Base-by-base conservation (phyloP, 2,329 filamentous ascomycete species). In the Cladophialophora bantiana region DNA sequence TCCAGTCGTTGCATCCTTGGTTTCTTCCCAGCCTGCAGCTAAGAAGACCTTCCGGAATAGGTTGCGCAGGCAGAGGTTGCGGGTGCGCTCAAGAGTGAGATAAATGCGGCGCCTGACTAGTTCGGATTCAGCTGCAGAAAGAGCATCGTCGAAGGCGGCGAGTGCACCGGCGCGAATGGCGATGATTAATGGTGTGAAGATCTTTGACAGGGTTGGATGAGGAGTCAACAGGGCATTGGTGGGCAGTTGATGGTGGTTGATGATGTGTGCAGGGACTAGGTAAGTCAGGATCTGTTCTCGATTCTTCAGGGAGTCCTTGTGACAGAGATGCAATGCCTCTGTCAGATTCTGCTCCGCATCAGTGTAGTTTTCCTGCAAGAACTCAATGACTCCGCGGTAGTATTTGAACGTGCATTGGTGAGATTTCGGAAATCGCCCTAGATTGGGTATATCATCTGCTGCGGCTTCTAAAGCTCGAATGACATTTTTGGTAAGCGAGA, bases 371-470 rank as follows among this genome's bases (percentile, higher is more conserved):
- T 99, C 96, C 69, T 98, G 94, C 4, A 99, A 80, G 76, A 99
- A 99, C 65, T 89, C 86, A n/a, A 99, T 86, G 4, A 99, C 92
- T 10, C 95, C 95, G 71, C 94, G 88, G 76, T 97, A 98, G 80
- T 97, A 99, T 76, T 93, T 94, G 82, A 97, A 99, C 0, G 94
- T 97, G 48, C 97, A 94, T 70, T 93, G 88, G 75, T 99, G 95
- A 2, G 94, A 90, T 75, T 90, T 92, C 1, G 95, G 94, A 74
- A 97, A 99, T 13, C 86, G 83, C 15, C 90, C 85, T 35, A 97
- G 83, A 0, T 86, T 82, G 0, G 95, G 95, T 82, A 99, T 90
- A 74, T 99, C 94, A 53, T 87, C 86, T 67, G 83, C 83, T 62
- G 91, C 90, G 12, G 93, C 94, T 55, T 89, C 85, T 56, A 99